Evolutionary conservation across 1,284 basidiomycete species (phyloP).

Genomic region (Sparassis latifolia): DNA sequence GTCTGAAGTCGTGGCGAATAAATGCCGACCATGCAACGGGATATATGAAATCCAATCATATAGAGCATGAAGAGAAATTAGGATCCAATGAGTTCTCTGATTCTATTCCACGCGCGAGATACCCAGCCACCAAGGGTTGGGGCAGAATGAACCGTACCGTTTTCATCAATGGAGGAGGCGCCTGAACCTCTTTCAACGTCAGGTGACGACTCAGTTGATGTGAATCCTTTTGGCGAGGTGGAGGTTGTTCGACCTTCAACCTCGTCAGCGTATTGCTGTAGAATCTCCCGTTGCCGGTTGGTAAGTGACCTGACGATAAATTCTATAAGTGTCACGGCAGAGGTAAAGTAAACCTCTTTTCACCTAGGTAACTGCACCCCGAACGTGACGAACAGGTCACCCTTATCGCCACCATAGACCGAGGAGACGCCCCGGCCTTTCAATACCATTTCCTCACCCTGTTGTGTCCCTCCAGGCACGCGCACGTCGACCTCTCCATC

Average conservation of each 20-base stretch:
- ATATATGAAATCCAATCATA: constrained; percentile 27
- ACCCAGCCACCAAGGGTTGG: constrained; percentile 55
- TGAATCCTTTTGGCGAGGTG: constrained; percentile 15
- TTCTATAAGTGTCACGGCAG: constrained; percentile 12
- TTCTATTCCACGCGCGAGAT: constrained; percentile 59
- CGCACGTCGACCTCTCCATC: constrained; percentile 96
- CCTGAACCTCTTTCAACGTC: constrained; percentile 4
- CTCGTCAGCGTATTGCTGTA: constrained; percentile 91
- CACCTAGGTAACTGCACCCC: constrained; percentile 87
- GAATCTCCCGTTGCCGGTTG: constrained; percentile 76
- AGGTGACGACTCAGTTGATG: constrained; percentile 10
- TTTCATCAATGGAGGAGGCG: constrained; percentile 34
- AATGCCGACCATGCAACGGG: not conserved
- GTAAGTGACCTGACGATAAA: constrained; percentile 62
- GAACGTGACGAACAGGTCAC: constrained; percentile 92
- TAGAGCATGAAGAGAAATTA: constrained; percentile 47
- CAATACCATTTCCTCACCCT: constrained; percentile 94
- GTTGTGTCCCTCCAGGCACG: constrained; percentile 90
- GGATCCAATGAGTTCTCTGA: constrained; percentile 63
- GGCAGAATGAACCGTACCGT: constrained; percentile 71
- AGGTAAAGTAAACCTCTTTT: constrained; percentile 22
- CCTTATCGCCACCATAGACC: constrained; percentile 62
- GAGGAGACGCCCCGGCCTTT: constrained; percentile 83
- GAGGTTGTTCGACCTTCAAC: constrained; percentile 60
- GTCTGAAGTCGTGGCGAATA: constrained; percentile 1